phyloP scores from a whole-genome alignment of 2,329 filamentous ascomycete species.

The Paraconiothyrium sp. region DNA sequence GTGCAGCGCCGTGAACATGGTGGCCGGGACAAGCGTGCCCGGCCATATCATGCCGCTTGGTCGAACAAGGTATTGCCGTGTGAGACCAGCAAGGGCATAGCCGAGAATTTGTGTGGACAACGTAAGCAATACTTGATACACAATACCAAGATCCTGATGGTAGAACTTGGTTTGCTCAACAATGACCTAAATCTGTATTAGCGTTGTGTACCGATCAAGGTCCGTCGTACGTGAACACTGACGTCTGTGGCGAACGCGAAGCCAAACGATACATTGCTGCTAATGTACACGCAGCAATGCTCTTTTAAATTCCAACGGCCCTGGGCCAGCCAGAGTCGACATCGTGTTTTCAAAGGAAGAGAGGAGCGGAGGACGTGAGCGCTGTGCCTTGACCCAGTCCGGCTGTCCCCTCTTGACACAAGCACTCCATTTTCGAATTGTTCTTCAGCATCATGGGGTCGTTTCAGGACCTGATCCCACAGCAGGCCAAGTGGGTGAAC shows the following conservation, averaged over 20 bases:
- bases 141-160: conserved; percentile 77
- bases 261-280: conserved; percentile 88
- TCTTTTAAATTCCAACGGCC: conserved; percentile 89
- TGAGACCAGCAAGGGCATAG: conserved; percentile 85
- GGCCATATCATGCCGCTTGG: conserved; percentile 94
- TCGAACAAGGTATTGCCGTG: conserved; percentile 81
- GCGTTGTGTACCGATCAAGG: not conserved
- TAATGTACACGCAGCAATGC: conserved; percentile 88
- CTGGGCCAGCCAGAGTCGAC: conserved; percentile 80
- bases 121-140: conserved; percentile 83
- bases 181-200: conserved; percentile 66
- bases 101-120: conserved; percentile 87
- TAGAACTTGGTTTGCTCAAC: conserved; percentile 92
- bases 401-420: conserved; percentile 23
- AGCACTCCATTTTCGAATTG: conserved; percentile 67
- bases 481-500: conserved; percentile 83
- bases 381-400: conserved; percentile 20
- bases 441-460: conserved; percentile 63
- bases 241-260: conserved; percentile 89
- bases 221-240: conserved; percentile 28
- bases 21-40: conserved; percentile 84
- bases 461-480: conserved; percentile 79
- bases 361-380: conserved; percentile 21
- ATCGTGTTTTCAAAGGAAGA: conserved; percentile 46
- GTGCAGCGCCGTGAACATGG: conserved; percentile 89